Evolutionary conservation across 139 green algal species (phyloP).

Genomic region (Deuterostichococcus epilithicus): DNA sequence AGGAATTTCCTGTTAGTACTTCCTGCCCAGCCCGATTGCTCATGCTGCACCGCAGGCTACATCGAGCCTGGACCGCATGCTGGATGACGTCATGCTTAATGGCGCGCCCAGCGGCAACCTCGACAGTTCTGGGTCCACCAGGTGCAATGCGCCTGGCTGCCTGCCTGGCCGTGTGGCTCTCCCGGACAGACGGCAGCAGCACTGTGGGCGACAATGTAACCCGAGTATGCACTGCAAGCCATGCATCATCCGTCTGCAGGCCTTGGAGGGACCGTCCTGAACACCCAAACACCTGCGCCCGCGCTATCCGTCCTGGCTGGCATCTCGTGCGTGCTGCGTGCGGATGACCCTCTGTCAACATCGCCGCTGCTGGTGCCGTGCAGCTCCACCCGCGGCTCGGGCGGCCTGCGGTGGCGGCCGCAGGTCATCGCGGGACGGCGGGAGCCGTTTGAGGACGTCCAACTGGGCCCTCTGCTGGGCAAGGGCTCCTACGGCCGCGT

Average conservation of each 20-base stretch:
- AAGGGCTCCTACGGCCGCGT: conserved; percentile 46
- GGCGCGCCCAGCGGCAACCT: neutral
- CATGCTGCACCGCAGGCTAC: neutral
- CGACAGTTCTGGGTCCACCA: neutral
- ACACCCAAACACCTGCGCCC: no score
- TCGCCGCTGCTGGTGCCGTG: conserved; percentile 24
- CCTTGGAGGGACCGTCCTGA: no score
- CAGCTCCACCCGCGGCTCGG: conserved; percentile 47
- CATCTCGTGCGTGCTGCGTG: no score
- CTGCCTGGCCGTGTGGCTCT: no score
- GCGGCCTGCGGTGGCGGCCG: conserved; percentile 29
- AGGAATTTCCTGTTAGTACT: no score
- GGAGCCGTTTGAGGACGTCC: conserved; percentile 26
- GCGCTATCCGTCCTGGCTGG: no score
- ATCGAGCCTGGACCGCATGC: neutral
- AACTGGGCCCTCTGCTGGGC: conserved; percentile 41
- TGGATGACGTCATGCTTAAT: neutral
- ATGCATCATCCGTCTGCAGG: no score
- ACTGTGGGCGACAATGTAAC: no score
- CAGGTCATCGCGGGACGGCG: neutral
- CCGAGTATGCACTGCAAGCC: no score
- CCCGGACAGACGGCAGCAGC: no score
- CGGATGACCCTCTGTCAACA: neutral
- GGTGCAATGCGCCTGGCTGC: no score
- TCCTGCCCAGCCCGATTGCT: no score